Evolutionary conservation across 306 rosid genomes (phyloP).

Genomic region (Vigna angularis): DNA sequence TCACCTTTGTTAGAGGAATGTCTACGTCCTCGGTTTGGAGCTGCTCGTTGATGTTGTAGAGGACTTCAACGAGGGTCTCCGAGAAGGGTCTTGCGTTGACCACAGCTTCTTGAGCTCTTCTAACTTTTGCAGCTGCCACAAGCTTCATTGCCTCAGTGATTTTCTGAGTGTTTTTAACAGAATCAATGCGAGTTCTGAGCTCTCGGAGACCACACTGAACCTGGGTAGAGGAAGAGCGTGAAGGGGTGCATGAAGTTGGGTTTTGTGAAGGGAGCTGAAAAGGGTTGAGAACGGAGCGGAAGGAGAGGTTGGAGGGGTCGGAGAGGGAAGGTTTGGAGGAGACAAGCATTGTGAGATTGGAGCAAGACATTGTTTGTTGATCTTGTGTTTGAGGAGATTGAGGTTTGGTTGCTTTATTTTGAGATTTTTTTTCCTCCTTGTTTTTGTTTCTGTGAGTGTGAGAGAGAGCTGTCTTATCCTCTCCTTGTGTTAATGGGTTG

Average conservation of each 20-base stretch:
- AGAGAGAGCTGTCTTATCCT: conserved; percentile 34
- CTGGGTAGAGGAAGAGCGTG: conserved; percentile 49
- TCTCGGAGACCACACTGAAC: conserved; percentile 79
- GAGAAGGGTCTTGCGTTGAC: conserved; percentile 91
- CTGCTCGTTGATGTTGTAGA: conserved; percentile 92
- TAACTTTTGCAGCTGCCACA: conserved; percentile 92
- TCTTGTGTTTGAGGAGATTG: background rate
- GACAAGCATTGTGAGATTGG: conserved; percentile 57
- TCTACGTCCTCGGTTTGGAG: conserved; percentile 82
- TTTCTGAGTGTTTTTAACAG: conserved; percentile 88
- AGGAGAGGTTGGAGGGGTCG: conserved; percentile 69
- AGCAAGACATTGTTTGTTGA: conserved; percentile 53
- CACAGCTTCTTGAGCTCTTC: conserved; percentile 96
- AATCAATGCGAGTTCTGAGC: conserved; percentile 73
- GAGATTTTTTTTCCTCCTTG: background rate
- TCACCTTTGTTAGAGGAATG: conserved; percentile 68
- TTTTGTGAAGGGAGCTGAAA: conserved; percentile 68
- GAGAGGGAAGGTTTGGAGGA: conserved; percentile 69
- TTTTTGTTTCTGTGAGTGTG: conserved; percentile 13
- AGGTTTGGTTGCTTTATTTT: conserved; percentile 32
- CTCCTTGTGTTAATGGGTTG: conserved; percentile 22
- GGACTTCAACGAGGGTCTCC: conserved; percentile 86
- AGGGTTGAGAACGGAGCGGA: conserved; percentile 66
- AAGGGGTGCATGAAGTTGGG: conserved; percentile 37
- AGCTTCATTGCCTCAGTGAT: conserved; percentile 98